Percentiles rank a stretch among this genome's conserved stretches.
Evolutionary conservation across 2,329 filamentous ascomycete genomes (phyloP).

Genomic region (Mariannaea elegans): DNA sequence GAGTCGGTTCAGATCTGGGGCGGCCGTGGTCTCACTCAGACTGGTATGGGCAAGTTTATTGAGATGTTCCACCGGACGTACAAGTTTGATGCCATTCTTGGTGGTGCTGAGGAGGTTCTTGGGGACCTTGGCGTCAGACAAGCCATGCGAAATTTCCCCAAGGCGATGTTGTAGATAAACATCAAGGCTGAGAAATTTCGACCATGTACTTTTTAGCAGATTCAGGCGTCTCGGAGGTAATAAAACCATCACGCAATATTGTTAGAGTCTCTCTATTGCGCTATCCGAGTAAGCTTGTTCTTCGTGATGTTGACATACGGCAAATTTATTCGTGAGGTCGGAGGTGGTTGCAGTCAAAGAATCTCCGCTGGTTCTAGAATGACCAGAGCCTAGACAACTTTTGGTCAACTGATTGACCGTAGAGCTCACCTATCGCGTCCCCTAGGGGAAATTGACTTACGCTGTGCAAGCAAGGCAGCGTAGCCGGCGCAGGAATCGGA

Average conservation of each 20-base stretch:
- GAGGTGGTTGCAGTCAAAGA: too few relatives aligned
- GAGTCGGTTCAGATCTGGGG: constrained; percentile 88
- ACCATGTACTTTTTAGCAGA: constrained; percentile 21
- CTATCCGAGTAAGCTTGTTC: too few relatives aligned
- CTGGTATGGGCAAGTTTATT: constrained; percentile 82
- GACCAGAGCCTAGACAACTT: background rate
- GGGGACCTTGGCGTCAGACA: constrained; percentile 84
- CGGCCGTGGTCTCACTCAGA: constrained; percentile 80
- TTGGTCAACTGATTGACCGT: constrained; percentile 2
- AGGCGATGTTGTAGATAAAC: constrained; percentile 73
- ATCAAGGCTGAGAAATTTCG: background rate
- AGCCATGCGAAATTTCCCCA: constrained; percentile 85
- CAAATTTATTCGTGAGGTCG: too few relatives aligned
- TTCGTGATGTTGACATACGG: background rate
- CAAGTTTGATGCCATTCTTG: constrained; percentile 82
- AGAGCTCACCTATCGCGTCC: constrained; percentile 8
- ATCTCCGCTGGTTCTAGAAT: too few relatives aligned
- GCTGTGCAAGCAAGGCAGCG: background rate
- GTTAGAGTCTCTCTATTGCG: background rate
- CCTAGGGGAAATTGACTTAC: constrained; percentile 3
- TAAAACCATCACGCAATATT: background rate
- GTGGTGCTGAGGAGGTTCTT: constrained; percentile 84
- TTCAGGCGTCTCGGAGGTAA: background rate
- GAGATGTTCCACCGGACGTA: constrained; percentile 88
- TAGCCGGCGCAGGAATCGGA: constrained; percentile 16